phyloP scores from a whole-genome alignment of 2,329 filamentous ascomycete genomes.

The Pestalotiopsis sp. region DNA sequence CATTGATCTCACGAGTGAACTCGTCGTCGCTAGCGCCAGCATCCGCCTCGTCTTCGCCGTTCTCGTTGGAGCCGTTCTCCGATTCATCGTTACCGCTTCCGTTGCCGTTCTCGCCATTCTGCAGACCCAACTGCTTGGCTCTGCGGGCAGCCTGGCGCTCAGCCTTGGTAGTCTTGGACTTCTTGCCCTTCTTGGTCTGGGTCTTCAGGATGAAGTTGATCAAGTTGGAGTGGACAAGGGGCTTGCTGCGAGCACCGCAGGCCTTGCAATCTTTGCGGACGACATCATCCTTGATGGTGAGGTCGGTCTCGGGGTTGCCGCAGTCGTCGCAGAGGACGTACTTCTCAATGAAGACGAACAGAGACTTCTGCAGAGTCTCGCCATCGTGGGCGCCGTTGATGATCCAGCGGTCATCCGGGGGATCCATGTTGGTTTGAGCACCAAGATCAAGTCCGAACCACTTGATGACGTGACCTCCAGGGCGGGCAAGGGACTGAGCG shows the following conservation, averaged over 20 bases:
- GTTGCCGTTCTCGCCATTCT: conserved; percentile 54
- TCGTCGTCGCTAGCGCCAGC: conserved; percentile 89
- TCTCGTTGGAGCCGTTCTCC: conserved; percentile 61
- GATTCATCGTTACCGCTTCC: conserved; percentile 68
- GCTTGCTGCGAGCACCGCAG: conserved; percentile 89
- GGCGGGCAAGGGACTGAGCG: conserved; percentile 87
- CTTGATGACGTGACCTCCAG: conserved; percentile 96
- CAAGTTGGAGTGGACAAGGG: conserved; percentile 92
- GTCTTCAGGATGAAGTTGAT: conserved; percentile 98
- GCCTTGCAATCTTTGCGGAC: conserved; percentile 98
- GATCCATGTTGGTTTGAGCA: conserved; percentile 97
- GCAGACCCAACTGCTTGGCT: conserved; percentile 75
- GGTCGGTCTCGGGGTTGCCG: conserved; percentile 98
- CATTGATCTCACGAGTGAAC: conserved; percentile 81
- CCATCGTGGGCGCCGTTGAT: conserved; percentile 99
- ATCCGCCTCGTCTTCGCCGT: conserved; percentile 53
- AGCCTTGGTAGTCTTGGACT: conserved; percentile 93
- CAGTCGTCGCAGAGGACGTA: conserved; percentile 99
- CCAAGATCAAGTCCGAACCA: conserved; percentile 99
- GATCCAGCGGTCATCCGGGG: conserved; percentile 98
- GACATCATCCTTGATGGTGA: conserved; percentile 89
- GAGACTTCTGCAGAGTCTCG: conserved; percentile 93
- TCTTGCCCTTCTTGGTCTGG: conserved; percentile 84
- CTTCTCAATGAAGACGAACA: conserved; percentile 97
- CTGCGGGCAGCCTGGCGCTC: conserved; percentile 88